These are phyloP conservation scores for Rosa multiflora DNA, from an alignment of 306 rosid genomes.

Conservation along the genomic window DNA sequence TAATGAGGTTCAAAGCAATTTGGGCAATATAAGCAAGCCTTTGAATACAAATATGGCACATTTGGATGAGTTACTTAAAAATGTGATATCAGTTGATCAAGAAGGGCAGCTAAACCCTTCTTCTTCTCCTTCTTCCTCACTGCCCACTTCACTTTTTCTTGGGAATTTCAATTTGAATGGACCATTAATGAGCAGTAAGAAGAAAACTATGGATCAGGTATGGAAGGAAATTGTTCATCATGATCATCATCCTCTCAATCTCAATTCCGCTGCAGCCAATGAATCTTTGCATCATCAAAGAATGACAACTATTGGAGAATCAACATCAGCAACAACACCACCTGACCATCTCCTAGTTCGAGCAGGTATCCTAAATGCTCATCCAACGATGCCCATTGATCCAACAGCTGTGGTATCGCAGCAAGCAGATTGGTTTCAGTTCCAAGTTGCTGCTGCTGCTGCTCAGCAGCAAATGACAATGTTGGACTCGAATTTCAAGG, in stretches of 20 bases:
- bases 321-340: constrained; percentile 8
- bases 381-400: constrained; percentile 25
- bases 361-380: constrained; percentile 17
- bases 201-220: constrained; percentile 25
- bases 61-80: constrained; percentile 38
- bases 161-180: constrained; percentile 32
- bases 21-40: constrained; percentile 30
- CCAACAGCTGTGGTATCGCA: constrained; percentile 34
- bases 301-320: constrained; percentile 27
- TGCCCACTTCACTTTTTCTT: constrained; percentile 23
- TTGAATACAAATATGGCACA: constrained; percentile 21
- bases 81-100: constrained; percentile 34
- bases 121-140: constrained; percentile 22
- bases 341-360: constrained; percentile 32
- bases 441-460: constrained; percentile 24
- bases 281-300: constrained; percentile 17
- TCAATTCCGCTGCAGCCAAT: background rate
- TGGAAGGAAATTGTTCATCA: constrained; percentile 31
- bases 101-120: constrained; percentile 39
- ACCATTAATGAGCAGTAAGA: constrained; percentile 19
- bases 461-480: constrained; percentile 20
- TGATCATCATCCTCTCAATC: background rate
- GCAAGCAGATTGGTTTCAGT: constrained; percentile 41
- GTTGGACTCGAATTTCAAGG: constrained; percentile 14
- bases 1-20: constrained; percentile 36